Conservation (phyloP, 2,329 filamentous ascomycete genomes). For the Neonectria ditissima region DNA sequence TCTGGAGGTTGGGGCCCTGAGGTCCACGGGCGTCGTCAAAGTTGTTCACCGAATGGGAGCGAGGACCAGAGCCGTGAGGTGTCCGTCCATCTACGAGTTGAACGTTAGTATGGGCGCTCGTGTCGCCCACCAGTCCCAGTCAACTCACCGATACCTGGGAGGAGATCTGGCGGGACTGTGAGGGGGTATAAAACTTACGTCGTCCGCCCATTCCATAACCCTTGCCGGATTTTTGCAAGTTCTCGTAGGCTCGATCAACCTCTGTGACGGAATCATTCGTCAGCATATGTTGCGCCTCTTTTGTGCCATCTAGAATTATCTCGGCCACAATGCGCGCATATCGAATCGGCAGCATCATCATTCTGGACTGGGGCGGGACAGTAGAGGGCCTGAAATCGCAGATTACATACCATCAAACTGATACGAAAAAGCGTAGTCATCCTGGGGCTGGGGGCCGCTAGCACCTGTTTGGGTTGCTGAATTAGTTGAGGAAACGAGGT, state of each 20-base stretch:
- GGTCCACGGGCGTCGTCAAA: conserved; percentile 78
- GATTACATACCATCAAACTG: conserved; percentile 85
- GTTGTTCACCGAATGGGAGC: conserved; percentile 87
- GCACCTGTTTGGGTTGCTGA: conserved; percentile 66
- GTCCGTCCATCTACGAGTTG: conserved; percentile 74
- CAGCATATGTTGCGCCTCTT: conserved; percentile 34
- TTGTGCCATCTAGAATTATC: conserved; percentile 2
- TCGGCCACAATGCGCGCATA: neutral
- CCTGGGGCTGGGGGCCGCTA: conserved; percentile 78
- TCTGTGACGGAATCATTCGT: conserved; percentile 65
- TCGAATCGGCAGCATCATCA: conserved; percentile 5
- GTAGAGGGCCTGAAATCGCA: neutral
- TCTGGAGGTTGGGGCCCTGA: conserved; percentile 83
- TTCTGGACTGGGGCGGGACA: conserved; percentile 4
- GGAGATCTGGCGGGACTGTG: conserved; percentile 27
- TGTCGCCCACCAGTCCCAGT: conserved; percentile 33
- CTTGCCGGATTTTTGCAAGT: conserved; percentile 96
- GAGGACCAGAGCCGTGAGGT: conserved; percentile 70
- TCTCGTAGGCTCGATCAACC: conserved; percentile 95
- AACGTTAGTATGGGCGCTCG: conserved; percentile 39
- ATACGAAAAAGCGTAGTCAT: conserved; percentile 85
- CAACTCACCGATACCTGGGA: conserved; percentile 35
- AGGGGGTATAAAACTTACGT: conserved; percentile 75
- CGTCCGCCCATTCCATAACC: conserved; percentile 80
- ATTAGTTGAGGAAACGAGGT: conserved; percentile 12